Base-by-base conservation (phyloP, 805 yeast genomes). In the Schwanniomyces sp. region DNA sequence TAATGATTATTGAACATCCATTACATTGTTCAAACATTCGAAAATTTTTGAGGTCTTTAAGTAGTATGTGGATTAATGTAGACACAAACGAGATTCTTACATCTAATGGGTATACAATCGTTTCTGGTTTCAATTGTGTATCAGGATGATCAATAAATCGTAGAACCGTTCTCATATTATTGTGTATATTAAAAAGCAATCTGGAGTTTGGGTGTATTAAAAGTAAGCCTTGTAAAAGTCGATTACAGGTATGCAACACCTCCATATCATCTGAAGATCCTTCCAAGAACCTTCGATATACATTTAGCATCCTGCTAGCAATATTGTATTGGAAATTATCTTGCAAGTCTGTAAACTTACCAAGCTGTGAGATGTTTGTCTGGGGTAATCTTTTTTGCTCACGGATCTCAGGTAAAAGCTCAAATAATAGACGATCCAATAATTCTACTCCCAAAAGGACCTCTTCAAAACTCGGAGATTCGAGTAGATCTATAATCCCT, bases 131-230 rank as follows among this genome's bases (percentile, higher is more conserved):
- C 7, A 18, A 2, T 12, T n/a, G 16, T 30, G 21, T 16, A 8
- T 45, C 36, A 21, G 45, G 24, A 16, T 49, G 18, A n/a, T 59
- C 59, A 32, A 70, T 52, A 21, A 63, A 58, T 25, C 50, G 40
- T n/a, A 72, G 48, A 8, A 72, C 48, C 37, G 63, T 45, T 16
- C 57, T 60, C 79, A 76, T 69, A 49, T 76, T 78, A 14, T 58
- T 50, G 16, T 63, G 60, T 40, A 76, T 59, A 21, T 68, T 60
- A 56, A 86, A 83, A 2, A 81, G 51, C 10, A 63, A 56, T 46
- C 90, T 64, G 16, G 86, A 79, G 2, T 64, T 64, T 3, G 84
- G 77, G 57, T 86, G 91, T 7, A 85, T 43, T 37, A 86, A 65
- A 17, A 86, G 67, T 9, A 81, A 64, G 0, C 91, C 91, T 54